Percentiles rank a stretch among this genome's conserved stretches.
Evolutionary conservation across 257 asterid species (phyloP).

Genomic region (Coffea eugenioides): DNA sequence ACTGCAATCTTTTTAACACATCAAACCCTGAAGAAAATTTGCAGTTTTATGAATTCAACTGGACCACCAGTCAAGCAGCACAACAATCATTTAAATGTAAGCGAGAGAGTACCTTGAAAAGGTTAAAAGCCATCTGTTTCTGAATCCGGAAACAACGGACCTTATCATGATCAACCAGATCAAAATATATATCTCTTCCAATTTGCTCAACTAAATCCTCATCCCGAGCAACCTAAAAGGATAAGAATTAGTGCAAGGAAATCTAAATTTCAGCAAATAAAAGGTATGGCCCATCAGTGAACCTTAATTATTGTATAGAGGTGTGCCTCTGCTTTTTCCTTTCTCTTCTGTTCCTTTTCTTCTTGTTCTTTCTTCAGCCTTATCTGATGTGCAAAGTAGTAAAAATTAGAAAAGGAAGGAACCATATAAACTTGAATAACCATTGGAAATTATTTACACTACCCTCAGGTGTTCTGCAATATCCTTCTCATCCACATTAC

Average conservation of each 20-base stretch:
- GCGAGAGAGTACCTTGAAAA: conserved; percentile 59
- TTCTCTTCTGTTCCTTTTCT: conserved; percentile 74
- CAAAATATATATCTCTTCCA: conserved; percentile 80
- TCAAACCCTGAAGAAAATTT: not conserved
- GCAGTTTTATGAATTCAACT: not conserved
- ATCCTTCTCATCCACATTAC: conserved; percentile 83
- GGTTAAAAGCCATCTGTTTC: conserved; percentile 61
- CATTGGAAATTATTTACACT: conserved; percentile 22
- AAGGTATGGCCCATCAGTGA: conserved; percentile 5
- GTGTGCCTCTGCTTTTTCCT: conserved; percentile 80
- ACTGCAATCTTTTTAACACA: not conserved
- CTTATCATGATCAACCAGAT: conserved; percentile 89
- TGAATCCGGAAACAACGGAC: conserved; percentile 75
- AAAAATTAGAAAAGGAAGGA: conserved; percentile 2
- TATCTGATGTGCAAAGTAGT: conserved; percentile 37
- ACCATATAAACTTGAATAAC: conserved; percentile 16
- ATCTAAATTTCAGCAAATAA: not conserved
- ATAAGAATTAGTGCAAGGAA: conserved; percentile 2
- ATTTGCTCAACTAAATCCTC: conserved; percentile 68
- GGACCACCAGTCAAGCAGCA: conserved; percentile 3
- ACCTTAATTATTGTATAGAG: conserved; percentile 83
- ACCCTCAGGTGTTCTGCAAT: conserved; percentile 84
- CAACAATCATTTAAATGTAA: not conserved
- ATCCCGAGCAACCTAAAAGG: conserved; percentile 74
- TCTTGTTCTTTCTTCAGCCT: conserved; percentile 79